Base-by-base conservation (phyloP, 2,329 filamentous ascomycete species). In the Aspergillus ibericus region DNA sequence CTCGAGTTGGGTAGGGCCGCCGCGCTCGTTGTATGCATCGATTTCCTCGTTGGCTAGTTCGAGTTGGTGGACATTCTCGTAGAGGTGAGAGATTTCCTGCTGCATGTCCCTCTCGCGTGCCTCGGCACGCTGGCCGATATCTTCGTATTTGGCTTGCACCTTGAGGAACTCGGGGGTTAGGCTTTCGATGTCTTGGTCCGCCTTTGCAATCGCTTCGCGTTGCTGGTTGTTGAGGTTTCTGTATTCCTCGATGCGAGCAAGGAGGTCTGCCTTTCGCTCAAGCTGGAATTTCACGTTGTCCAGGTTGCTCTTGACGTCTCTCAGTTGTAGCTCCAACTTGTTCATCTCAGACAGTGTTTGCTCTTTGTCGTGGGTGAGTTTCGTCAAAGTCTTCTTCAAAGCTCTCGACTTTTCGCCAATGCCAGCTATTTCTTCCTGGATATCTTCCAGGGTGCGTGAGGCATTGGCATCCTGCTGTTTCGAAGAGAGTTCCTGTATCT, bases 31-130 rank as follows among this genome's bases (percentile, higher is more conserved):
- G 71, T 98, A 99, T 35, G 86, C 85, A 60, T 87, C 85, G 61
- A 99, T 96, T 52, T 93, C 90, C 53, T 83, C 80, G 62, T 91
- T 90, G 47, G 91, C 83, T 73, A 89, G 81, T 66, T 86, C 87
- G 53, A 99, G 84, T 71, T 93, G 88, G 68, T 88, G 88, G 55
- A 95, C 81, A 29, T 87, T 95, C 60, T 88, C 87, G 4, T 87
- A 85, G 13, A 98, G 81, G 18, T 81, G 85, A 57, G 89, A 88
- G 10, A 90, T 86, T 60, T 89, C 88, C 36, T 88, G 83, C 27
- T 88, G 86, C 44, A 93, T 79, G 58, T 86, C 84, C 67, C 88
- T 86, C 71, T 96, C 91, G 66, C 87, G 90, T 7, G 83, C 81
- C 15, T 88, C 87, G 8, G 90, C 89, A 42, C 87, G 87, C 57